Evolutionary conservation across 73 alveolate genomes (phyloP).

Genomic region (Tetrahymena elliotti): DNA sequence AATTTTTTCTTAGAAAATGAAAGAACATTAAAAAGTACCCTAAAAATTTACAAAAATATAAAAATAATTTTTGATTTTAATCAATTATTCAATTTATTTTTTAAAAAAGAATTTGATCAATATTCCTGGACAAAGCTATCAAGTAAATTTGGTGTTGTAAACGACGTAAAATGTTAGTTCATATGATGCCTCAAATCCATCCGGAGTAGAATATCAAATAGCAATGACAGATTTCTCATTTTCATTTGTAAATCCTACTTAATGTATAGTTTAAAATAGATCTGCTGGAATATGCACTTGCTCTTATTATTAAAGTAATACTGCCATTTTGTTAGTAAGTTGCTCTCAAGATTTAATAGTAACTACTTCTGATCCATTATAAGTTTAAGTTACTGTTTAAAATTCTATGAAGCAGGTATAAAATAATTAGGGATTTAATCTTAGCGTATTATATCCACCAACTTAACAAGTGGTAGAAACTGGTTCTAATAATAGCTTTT

Average conservation of each 20-base stretch:
- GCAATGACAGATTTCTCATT: background rate
- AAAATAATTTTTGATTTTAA: too few species aligned
- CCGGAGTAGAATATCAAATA: background rate
- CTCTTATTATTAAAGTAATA: background rate
- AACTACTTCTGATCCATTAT: background rate
- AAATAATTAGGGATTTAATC: background rate
- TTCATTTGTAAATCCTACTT: background rate
- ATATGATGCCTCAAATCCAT: background rate
- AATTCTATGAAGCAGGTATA: background rate
- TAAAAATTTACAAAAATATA: too few species aligned
- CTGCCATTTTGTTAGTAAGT: background rate
- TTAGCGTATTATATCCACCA: background rate
- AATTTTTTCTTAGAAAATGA: too few species aligned
- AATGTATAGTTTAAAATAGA: background rate
- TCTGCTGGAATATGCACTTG: background rate
- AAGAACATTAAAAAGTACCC: too few species aligned
- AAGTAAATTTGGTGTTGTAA: background rate
- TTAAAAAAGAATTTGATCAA: background rate
- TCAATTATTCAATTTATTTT: too few species aligned
- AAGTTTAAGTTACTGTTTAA: background rate
- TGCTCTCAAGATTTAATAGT: background rate
- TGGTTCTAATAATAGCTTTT: background rate
- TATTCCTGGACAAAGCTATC: background rate
- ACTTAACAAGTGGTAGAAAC: background rate
- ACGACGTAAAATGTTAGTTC: background rate